Base-by-base conservation (phyloP, 192 early-diverging fungal species). In the Linnemannia zychae region DNA sequence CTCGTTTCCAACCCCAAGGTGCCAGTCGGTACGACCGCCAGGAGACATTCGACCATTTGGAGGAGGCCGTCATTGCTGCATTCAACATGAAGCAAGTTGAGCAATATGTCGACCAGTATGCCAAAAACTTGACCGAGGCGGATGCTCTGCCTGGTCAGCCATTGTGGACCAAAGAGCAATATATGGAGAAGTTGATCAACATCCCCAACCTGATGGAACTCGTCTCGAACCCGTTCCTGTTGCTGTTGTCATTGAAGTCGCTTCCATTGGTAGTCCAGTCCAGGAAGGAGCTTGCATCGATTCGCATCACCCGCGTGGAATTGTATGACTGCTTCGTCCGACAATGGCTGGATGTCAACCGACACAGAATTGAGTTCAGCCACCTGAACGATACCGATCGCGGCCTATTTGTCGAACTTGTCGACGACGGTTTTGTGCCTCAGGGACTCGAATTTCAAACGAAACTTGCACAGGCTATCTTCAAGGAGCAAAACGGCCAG, bases 171-270 rank as follows among this genome's bases (percentile, higher is more conserved):
- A 46, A 46, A 9, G 69, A 71, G 13, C 37, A 71, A 7, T 71
- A 71, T 13, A n/a, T 71, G 38, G n/a, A 28, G 20, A 71, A 28
- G n/a, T 9, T 71, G 37, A 18, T 6, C n/a, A 71, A 28, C 18
- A 46, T 71, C 44, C 69, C 69, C 24, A 71, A 68, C 68, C 52
- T 78, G 31, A 31, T 60, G 40, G 76, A 71, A 0, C 76, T 78
- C 22, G 69, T 78, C 28, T 71, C 33, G 46, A 78, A 71, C 67
- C 76, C 76, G 6, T 78, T 78, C 38, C 76, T 78, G 50, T 18
- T 78, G 68, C 53, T 4, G 31, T 16, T 78, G 24, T 70, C 69
- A 6, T 37, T 78, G 47, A 9, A 31, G 17, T 67, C 70, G 6
- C 40, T 78, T 11, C 76, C 67, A 31, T 12, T 28, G 28, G 18